Conservation (phyloP, 2,329 filamentous ascomycete genomes). For the Alternaria incomplexa region DNA sequence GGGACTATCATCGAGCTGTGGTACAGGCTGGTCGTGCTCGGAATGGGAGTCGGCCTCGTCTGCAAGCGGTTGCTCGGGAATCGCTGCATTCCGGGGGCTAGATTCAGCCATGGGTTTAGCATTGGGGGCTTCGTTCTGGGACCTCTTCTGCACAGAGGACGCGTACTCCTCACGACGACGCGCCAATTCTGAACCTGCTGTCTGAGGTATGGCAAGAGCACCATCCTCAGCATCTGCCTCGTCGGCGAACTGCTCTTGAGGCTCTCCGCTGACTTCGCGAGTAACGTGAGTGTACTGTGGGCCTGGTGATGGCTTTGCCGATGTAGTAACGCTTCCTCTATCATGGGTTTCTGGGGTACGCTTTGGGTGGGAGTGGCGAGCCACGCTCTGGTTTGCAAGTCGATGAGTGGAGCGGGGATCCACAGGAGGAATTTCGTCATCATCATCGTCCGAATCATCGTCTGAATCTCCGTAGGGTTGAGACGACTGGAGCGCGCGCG, state of each 20-base stretch:
- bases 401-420: background rate
- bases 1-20: background rate
- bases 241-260: background rate
- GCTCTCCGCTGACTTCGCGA: background rate
- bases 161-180: slow-evolving; percentile 9
- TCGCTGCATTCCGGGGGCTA: background rate
- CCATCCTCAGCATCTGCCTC: background rate
- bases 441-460: background rate
- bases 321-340: background rate
- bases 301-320: background rate
- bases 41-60: background rate
- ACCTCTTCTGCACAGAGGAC: background rate
- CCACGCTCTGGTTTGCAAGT: background rate
- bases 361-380: background rate
- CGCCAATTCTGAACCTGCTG: slow-evolving; percentile 6
- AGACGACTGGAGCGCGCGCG: background rate
- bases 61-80: background rate
- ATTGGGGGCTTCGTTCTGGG: background rate
- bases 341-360: background rate
- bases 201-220: background rate
- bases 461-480: background rate
- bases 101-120: background rate
- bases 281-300: background rate
- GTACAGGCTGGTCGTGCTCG: background rate
- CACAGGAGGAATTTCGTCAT: background rate